Percentiles rank a stretch among this genome's conserved stretches.
phyloP scores from a whole-genome alignment of 2,329 filamentous ascomycete species.

The Botrytis pseudocinerea region DNA sequence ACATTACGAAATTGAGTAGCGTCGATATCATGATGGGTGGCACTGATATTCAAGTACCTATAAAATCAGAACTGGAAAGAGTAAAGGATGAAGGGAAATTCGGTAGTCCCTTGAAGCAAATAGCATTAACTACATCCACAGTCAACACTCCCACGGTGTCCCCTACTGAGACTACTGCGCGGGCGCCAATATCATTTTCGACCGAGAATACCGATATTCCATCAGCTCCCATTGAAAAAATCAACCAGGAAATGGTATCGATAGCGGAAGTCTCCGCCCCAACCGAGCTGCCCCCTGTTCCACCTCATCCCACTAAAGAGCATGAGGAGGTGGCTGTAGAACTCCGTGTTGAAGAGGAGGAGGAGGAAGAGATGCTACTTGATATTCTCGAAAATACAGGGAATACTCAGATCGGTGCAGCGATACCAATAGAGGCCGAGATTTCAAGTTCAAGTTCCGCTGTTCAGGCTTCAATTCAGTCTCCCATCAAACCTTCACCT shows the following conservation, averaged over 20 bases:
- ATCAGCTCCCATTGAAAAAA: slow-evolving; percentile 10
- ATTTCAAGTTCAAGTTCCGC: neutral
- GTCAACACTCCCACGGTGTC: slow-evolving; percentile 35
- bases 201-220: neutral
- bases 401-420: slow-evolving; percentile 26
- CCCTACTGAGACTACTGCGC: slow-evolving; percentile 19
- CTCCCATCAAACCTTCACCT: neutral
- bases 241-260: slow-evolving; percentile 31
- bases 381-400: slow-evolving; percentile 32
- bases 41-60: slow-evolving; percentile 24
- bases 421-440: neutral
- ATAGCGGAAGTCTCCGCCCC: slow-evolving; percentile 26
- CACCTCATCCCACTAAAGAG: slow-evolving; percentile 28
- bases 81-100: slow-evolving; percentile 29
- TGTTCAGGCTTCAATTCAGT: neutral
- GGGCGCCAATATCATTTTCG: neutral
- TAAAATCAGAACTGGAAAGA: slow-evolving; percentile 27
- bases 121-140: slow-evolving; percentile 36
- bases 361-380: slow-evolving; percentile 37
- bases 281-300: slow-evolving; percentile 28
- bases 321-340: slow-evolving; percentile 26
- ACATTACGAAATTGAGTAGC: slow-evolving; percentile 25
- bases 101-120: slow-evolving; percentile 39
- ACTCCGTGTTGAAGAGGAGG: slow-evolving; percentile 31
- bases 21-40: slow-evolving; percentile 29